Evolutionary conservation across 371 early-diverging fungal genomes (phyloP).

Genomic region (Rhizopus delemar): DNA sequence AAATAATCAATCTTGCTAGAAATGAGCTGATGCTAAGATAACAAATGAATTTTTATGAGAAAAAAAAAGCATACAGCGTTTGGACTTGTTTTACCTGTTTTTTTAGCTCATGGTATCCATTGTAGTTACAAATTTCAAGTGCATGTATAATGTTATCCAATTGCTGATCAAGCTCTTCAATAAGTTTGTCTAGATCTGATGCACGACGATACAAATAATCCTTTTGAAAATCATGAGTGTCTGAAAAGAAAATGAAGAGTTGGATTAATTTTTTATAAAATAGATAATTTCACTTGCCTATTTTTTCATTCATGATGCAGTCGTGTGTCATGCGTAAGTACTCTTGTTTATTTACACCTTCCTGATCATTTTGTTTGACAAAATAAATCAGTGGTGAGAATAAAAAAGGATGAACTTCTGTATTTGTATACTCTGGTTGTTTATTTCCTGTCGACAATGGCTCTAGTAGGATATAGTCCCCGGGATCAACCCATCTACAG

Average conservation of each 20-base stretch:
- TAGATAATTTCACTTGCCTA: conserved; percentile 29
- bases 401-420: conserved; percentile 51
- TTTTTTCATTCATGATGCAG: conserved; percentile 31
- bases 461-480: conserved; percentile 32
- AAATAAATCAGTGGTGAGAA: conserved; percentile 57
- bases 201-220: conserved; percentile 18
- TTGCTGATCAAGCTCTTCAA: conserved; percentile 21
- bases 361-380: conserved; percentile 38
- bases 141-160: conserved; percentile 15
- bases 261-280: not conserved
- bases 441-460: not conserved
- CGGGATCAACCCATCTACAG: conserved; percentile 32
- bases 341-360: conserved; percentile 21
- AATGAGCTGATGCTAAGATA: not conserved
- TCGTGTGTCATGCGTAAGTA: conserved; percentile 38
- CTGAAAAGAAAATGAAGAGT: not conserved
- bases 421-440: conserved; percentile 19
- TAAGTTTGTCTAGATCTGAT: conserved; percentile 9
- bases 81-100: conserved; percentile 4
- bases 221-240: conserved; percentile 23
- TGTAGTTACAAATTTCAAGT: conserved; percentile 2
- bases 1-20: conserved; percentile 16
- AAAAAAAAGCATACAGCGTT: conserved; percentile 5
- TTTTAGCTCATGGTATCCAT: conserved; percentile 5
- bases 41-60: not conserved